A percentile compares a stretch with the other conserved stretches of the same genome.
Conservation (phyloP, 73 alveolate genomes). For the Uronychia setigera region DNA sequence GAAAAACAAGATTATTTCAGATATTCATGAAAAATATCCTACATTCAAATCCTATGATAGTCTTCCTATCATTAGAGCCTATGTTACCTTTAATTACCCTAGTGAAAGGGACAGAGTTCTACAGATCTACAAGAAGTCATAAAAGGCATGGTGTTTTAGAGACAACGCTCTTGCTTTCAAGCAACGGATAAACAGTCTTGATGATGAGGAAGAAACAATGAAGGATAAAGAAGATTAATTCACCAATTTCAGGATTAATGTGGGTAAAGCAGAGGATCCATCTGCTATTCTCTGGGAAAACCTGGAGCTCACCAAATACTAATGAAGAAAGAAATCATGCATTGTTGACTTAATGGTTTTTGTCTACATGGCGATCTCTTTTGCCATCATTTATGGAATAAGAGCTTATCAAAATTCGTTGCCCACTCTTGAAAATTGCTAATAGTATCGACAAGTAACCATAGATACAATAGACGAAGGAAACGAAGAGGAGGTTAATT, state of each 20-base stretch:
- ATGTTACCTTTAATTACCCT: background rate
- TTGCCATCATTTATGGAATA: constrained; percentile 7
- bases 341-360: constrained; percentile 6
- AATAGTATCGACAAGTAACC: background rate
- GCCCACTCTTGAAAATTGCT: constrained; percentile 13
- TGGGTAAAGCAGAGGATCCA: constrained; percentile 14
- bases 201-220: background rate
- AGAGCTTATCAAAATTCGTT: constrained; percentile 14
- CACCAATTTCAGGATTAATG: background rate
- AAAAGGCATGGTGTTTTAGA: background rate
- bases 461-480: background rate
- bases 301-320: constrained; percentile 9
- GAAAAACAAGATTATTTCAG: constrained; percentile 31
- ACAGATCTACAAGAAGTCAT: background rate
- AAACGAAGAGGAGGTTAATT: constrained; percentile 9
- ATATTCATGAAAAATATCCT: constrained; percentile 16
- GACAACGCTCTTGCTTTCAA: background rate
- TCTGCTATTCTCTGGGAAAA: constrained; percentile 34
- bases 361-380: background rate
- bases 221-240: background rate
- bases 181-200: too few relatives aligned
- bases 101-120: background rate
- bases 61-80: background rate
- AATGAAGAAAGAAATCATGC: background rate
- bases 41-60: background rate